These are phyloP conservation scores for Rhodamnia rubescens DNA, from an alignment of 345 rosid species.

Conservation along the genomic window DNA sequence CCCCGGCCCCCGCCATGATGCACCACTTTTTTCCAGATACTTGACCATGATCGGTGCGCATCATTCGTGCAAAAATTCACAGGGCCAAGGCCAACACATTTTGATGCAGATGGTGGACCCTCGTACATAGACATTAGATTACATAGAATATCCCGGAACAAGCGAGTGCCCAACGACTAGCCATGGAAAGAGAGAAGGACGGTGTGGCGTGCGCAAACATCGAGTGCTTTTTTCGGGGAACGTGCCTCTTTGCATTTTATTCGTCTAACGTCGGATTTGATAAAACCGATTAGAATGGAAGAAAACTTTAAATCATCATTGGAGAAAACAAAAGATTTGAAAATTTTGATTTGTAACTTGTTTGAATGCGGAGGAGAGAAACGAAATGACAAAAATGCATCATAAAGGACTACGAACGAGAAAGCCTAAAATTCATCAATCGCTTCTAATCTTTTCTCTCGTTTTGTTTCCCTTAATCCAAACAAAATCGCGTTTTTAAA, in stretches of 20 bases:
- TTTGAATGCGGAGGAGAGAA: neutral
- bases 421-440: neutral
- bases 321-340: neutral
- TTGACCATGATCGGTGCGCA: neutral
- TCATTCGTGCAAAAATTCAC: neutral
- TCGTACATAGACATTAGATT: neutral
- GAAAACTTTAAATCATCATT: neutral
- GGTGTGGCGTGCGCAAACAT: neutral
- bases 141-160: neutral
- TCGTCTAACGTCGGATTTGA: neutral
- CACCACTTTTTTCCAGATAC: neutral
- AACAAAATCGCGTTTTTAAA: too few relatives aligned
- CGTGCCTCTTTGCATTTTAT: neutral
- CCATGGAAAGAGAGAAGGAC: neutral
- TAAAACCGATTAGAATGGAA: neutral
- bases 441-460: neutral
- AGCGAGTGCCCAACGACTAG: neutral
- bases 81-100: neutral
- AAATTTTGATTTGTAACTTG: neutral
- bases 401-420: neutral
- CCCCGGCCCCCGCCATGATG: neutral
- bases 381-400: neutral
- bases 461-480: neutral
- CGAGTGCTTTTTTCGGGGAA: neutral
- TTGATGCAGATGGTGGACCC: neutral